Evolutionary conservation across 805 yeast genomes (phyloP).

Genomic region (Yamadazyma sp.): DNA sequence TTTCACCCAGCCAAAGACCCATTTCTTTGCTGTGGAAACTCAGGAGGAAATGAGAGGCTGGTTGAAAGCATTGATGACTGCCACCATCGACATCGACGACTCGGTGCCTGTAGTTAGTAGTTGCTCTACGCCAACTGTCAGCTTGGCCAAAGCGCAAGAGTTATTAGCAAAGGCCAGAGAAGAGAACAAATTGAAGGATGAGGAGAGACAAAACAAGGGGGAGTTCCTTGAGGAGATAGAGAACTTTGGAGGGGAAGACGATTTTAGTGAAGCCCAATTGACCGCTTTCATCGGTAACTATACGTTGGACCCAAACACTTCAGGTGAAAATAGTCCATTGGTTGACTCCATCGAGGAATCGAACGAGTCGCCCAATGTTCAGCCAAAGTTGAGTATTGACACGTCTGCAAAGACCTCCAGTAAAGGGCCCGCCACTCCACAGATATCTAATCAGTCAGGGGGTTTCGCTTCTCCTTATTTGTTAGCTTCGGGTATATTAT

Average conservation of each 20-base stretch:
- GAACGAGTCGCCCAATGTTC: background rate
- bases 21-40: conserved; percentile 92
- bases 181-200: conserved; percentile 58
- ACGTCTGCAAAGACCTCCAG: conserved; percentile 20
- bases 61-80: conserved; percentile 93
- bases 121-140: conserved; percentile 93
- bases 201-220: conserved; percentile 37
- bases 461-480: conserved; percentile 72
- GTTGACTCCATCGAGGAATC: conserved; percentile 28
- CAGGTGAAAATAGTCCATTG: conserved; percentile 33
- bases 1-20: conserved; percentile 94
- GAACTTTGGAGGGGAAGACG: conserved; percentile 13
- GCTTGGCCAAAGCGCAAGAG: conserved; percentile 83
- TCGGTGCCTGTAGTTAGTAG: conserved; percentile 88
- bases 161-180: conserved; percentile 80
- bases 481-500: conserved; percentile 58
- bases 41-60: conserved; percentile 90
- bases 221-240: conserved; percentile 17
- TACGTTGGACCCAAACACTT: conserved; percentile 23
- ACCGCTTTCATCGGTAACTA: conserved; percentile 17
- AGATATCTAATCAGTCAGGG: conserved; percentile 13
- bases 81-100: conserved; percentile 95
- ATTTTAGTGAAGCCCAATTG: conserved; percentile 16
- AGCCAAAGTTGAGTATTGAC: conserved; percentile 35
- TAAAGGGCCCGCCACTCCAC: conserved; percentile 41